phyloP scores from a whole-genome alignment of 1,284 basidiomycete genomes.

The Cryptococcus amylolentus region DNA sequence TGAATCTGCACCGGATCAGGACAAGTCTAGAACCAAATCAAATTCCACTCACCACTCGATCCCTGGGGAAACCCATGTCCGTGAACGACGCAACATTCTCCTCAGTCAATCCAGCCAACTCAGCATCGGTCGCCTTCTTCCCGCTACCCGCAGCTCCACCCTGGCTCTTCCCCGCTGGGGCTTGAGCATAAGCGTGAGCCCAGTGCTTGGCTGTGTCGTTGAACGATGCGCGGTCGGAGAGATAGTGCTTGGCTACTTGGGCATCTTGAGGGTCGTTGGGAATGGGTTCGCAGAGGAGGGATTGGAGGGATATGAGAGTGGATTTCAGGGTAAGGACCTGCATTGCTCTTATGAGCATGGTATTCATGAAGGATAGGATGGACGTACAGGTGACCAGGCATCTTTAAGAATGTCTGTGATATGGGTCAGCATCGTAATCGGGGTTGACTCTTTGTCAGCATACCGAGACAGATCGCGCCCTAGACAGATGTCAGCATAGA shows the following conservation, averaged over 20 bases:
- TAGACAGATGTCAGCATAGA: slow-evolving; percentile 7
- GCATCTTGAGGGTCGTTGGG: slow-evolving; percentile 98
- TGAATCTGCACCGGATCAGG: slow-evolving; percentile 61
- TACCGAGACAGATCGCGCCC: slow-evolving; percentile 51
- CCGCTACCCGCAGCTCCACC: slow-evolving; percentile 11
- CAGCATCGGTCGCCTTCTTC: slow-evolving; percentile 35
- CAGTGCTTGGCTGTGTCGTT: slow-evolving; percentile 92
- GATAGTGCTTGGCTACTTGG: slow-evolving; percentile 95
- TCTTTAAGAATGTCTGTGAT: slow-evolving; percentile 70
- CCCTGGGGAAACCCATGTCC: slow-evolving; percentile 52
- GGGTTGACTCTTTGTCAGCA: background rate
- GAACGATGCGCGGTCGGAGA: slow-evolving; percentile 79
- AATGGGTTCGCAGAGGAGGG: slow-evolving; percentile 91
- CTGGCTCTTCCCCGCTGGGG: slow-evolving; percentile 50
- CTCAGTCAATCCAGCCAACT: slow-evolving; percentile 53
- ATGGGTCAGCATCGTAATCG: too few species aligned
- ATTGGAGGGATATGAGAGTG: slow-evolving; percentile 92
- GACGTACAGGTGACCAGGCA: slow-evolving; percentile 62
- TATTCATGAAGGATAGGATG: slow-evolving; percentile 56
- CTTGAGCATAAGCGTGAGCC: slow-evolving; percentile 84
- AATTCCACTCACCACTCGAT: slow-evolving; percentile 40
- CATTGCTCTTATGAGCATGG: background rate
- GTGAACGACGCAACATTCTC: slow-evolving; percentile 52
- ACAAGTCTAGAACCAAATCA: background rate
- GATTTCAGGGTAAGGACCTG: slow-evolving; percentile 89